A percentile compares a stretch with the other conserved stretches of the same genome.
phyloP scores from a whole-genome alignment of 768 basidiomycete species.

The Trametes gibbosa region DNA sequence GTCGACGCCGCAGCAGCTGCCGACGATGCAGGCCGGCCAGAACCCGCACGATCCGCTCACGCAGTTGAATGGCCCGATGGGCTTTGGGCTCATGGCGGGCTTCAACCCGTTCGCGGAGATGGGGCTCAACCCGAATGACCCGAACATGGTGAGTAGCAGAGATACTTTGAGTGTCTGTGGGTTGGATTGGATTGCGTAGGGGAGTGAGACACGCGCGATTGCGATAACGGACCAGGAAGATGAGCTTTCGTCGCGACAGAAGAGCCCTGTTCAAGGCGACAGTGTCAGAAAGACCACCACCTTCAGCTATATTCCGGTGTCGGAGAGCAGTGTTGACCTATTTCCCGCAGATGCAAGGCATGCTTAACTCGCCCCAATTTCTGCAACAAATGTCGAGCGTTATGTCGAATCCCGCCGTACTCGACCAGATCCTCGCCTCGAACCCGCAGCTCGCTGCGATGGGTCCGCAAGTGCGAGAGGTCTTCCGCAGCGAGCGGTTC shows the following conservation, averaged over 20 bases:
- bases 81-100: conserved; percentile 77
- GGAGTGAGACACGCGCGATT: neutral
- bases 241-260: too few species aligned
- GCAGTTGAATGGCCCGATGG: conserved; percentile 73
- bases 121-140: conserved; percentile 90
- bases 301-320: too few species aligned
- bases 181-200: neutral
- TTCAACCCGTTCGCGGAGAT: conserved; percentile 91
- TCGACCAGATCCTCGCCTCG: conserved; percentile 81
- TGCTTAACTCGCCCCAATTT: conserved; percentile 86
- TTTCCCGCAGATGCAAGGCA: conserved; percentile 60
- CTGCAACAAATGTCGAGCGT: conserved; percentile 83
- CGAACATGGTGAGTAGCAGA: conserved; percentile 73
- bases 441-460: conserved; percentile 76
- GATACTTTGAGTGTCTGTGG: too few species aligned
- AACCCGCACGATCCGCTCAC: conserved; percentile 86
- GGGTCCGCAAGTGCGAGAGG: conserved; percentile 76
- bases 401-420: conserved; percentile 84
- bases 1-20: conserved; percentile 56
- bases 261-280: too few species aligned
- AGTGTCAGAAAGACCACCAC: too few species aligned
- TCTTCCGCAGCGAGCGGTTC: conserved; percentile 76
- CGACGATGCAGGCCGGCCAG: conserved; percentile 90
- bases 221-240: too few species aligned
- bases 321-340: neutral